Evolutionary conservation across 1,284 basidiomycete species (phyloP), one percentile per base, ranked within the genome.

Genomic region (Malassezia caprae): DNA sequence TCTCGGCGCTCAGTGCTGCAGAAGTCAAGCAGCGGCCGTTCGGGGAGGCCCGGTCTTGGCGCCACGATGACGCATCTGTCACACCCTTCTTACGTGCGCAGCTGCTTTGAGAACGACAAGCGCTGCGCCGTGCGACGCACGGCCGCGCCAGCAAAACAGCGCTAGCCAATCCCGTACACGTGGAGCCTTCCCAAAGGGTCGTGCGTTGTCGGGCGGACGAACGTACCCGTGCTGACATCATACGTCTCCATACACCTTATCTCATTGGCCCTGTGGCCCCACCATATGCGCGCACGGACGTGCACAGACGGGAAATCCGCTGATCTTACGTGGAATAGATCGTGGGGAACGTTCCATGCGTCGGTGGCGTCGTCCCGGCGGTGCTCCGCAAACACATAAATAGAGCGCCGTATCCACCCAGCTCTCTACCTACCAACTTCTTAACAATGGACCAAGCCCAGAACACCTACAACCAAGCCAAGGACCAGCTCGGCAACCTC

Each of bases 401-500:
- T 41, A 40, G 23, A 3, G 13, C 19, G 21, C 26, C 2, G 4
- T 26, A 13, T 4, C 19, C 7, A 8, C 11, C 4, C 26, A 4
- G 17, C 6, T 6, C 46, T 34, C 11, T 21, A 26, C 46, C 3
- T n/a, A 48, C 15, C 31, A 48, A 23, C 26, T 12, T 26, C 15
- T 45, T 17, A 2, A 56, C 6, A 34, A 56, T 56, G 53, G 50
- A 39, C 3, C 15, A 12, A 15, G 37, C 37, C 15, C 37, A 48
- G 26, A 27, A 44, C 45, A 41, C 37, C 54, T 21, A 17, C 31
- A 43, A 51, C 31, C 39, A 51, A 21, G 30, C 30, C 27, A 42
- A 51, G 31, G 23, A 51, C 41, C 28, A 19, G 26, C 12, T 27
- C 15, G 21, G 26, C 44, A 35, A 47, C 39, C 19, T 23, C 41